These are phyloP conservation scores for Seiridium unicorne DNA, from an alignment of 2,329 filamentous ascomycete species.

Conservation along the genomic window DNA sequence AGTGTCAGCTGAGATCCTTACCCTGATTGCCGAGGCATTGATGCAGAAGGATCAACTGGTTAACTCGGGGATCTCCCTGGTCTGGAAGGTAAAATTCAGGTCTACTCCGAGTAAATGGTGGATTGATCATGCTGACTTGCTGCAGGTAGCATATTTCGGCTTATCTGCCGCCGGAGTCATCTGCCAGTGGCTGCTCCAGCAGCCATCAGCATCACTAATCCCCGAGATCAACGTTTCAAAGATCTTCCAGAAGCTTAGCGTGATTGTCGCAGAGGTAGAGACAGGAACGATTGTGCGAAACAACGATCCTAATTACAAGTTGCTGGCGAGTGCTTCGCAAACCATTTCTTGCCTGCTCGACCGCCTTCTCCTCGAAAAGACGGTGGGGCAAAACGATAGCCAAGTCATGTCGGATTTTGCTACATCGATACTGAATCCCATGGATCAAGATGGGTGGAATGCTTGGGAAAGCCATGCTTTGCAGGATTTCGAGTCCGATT, in stretches of 20 bases:
- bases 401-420: neutral
- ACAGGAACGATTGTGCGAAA: slow-evolving; percentile 23
- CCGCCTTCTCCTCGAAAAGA: too few relatives aligned
- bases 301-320: slow-evolving; percentile 25
- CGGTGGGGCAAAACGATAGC: too few relatives aligned
- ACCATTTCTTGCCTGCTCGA: slow-evolving; percentile 27
- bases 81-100: neutral
- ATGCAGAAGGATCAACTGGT: slow-evolving; percentile 25
- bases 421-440: neutral
- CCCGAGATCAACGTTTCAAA: slow-evolving; percentile 11
- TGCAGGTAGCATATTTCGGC: slow-evolving; percentile 30
- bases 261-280: slow-evolving; percentile 29
- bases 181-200: slow-evolving; percentile 22
- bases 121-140: slow-evolving; percentile 17
- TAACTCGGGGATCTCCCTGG: slow-evolving; percentile 29
- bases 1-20: slow-evolving; percentile 26
- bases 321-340: slow-evolving; percentile 23
- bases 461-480: slow-evolving; percentile 11
- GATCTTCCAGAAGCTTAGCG: slow-evolving; percentile 26
- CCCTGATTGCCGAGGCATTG: slow-evolving; percentile 25
- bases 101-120: slow-evolving; percentile 21
- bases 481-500: slow-evolving; percentile 23
- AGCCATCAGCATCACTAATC: slow-evolving; percentile 1
- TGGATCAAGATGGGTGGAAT: too few relatives aligned
- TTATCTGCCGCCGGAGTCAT: slow-evolving; percentile 32